These are phyloP conservation scores for Trichophyton verrucosum DNA, from an alignment of 2,329 filamentous ascomycete genomes.

Conservation along the genomic window DNA sequence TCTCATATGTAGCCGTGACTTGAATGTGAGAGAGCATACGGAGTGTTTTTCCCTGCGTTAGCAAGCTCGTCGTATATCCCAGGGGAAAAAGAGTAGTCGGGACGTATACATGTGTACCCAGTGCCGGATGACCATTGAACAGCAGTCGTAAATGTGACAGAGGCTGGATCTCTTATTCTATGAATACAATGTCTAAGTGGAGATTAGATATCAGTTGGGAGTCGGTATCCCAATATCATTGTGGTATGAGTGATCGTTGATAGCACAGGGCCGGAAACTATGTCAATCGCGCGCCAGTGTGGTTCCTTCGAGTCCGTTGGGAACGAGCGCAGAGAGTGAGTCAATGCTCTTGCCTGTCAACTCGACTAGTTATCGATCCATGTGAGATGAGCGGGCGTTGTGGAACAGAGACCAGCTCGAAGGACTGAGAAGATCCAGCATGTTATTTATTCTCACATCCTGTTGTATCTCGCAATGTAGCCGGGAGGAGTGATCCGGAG, in stretches of 20 bases:
- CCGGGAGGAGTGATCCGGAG: neutral
- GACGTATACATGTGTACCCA: neutral
- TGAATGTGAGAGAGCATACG: neutral
- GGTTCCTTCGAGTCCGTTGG: neutral
- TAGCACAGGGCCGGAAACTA: neutral
- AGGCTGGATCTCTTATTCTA: neutral
- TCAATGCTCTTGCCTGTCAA: neutral
- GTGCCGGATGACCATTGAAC: neutral
- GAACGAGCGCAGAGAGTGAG: neutral
- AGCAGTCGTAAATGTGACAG: neutral
- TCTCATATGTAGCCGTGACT: no score
- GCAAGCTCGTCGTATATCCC: neutral
- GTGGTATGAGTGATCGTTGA: neutral
- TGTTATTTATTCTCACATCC: neutral
- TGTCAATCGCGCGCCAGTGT: neutral
- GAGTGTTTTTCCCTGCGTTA: no score
- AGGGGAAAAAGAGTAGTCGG: neutral
- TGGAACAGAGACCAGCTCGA: neutral
- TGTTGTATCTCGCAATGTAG: neutral
- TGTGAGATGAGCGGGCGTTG: neutral
- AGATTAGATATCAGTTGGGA: neutral
- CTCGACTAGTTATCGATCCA: neutral
- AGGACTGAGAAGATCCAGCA: neutral
- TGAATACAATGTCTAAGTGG: neutral
- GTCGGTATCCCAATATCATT: neutral